A percentile compares a stretch with the other conserved stretches of the same genome.
Evolutionary conservation across 257 asterid species (phyloP).

Genomic region (Leonotis leonurus): DNA sequence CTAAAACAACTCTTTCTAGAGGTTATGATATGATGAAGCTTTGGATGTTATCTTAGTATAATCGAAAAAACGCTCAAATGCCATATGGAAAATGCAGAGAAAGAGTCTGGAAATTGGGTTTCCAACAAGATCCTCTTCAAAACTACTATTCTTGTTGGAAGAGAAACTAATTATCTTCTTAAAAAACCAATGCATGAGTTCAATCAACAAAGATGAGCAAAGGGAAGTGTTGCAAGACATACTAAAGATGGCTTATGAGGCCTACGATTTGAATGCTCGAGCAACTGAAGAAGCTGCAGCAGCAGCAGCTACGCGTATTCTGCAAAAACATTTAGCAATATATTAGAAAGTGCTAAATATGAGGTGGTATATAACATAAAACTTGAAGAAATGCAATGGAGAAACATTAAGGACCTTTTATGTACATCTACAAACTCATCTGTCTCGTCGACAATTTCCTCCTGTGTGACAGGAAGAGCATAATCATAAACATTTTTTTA

Average conservation of each 20-base stretch:
- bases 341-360: neutral
- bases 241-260: slow-evolving; percentile 17
- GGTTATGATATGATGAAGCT: too few relatives aligned
- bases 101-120: too few relatives aligned
- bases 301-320: slow-evolving; percentile 94
- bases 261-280: slow-evolving; percentile 43
- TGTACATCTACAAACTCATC: slow-evolving; percentile 89
- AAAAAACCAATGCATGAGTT: too few relatives aligned
- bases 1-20: too few relatives aligned
- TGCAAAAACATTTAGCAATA: slow-evolving; percentile 26
- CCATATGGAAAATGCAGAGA: too few relatives aligned
- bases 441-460: slow-evolving; percentile 97
- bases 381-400: neutral
- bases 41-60: too few relatives aligned
- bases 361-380: neutral
- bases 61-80: too few relatives aligned
- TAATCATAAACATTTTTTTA: slow-evolving; percentile 14
- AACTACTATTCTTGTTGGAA: neutral
- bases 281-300: slow-evolving; percentile 94
- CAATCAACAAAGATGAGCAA: neutral
- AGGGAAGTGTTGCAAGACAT: slow-evolving; percentile 6
- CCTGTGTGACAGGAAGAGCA: slow-evolving; percentile 42
- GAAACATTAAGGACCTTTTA: too few relatives aligned
- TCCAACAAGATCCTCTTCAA: neutral
- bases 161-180: too few relatives aligned